Conservation (phyloP, 1,284 basidiomycete species). For the Trichosporon asahii region DNA sequence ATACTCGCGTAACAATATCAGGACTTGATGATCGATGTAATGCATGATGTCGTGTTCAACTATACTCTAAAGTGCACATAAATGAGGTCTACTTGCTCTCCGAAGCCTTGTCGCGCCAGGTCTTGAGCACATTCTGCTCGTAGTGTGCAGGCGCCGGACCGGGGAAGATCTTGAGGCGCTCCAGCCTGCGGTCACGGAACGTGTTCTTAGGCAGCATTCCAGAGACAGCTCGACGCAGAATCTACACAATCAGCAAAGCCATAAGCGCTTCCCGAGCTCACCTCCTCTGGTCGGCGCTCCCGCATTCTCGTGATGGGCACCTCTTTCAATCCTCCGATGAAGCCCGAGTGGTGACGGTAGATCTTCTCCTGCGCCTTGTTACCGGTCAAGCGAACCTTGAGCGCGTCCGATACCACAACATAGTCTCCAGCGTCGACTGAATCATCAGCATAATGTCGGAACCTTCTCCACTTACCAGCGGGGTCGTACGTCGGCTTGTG, state of each 20-base stretch:
- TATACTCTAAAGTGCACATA: neutral
- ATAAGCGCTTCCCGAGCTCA: constrained; percentile 53
- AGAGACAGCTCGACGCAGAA: constrained; percentile 89
- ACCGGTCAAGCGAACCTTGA: constrained; percentile 81
- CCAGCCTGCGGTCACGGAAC: constrained; percentile 76
- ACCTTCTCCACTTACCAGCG: constrained; percentile 59
- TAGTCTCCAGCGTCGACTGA: constrained; percentile 95
- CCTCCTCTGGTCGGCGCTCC: constrained; percentile 84
- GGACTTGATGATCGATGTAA: constrained; percentile 7
- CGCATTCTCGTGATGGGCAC: constrained; percentile 78
- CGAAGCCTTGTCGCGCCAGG: constrained; percentile 34
- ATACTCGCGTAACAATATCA: too few species aligned
- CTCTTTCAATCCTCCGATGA: constrained; percentile 89
- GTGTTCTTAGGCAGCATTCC: constrained; percentile 98
- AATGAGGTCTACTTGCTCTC: neutral
- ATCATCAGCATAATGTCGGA: neutral
- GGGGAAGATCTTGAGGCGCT: constrained; percentile 79
- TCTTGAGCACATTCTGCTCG: constrained; percentile 37
- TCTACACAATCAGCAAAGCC: constrained; percentile 56
- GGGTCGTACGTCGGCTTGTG: constrained; percentile 98
- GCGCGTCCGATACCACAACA: constrained; percentile 89
- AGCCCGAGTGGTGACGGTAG: constrained; percentile 89
- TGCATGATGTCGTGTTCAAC: constrained; percentile 12
- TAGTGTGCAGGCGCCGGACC: constrained; percentile 50
- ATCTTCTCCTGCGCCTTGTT: constrained; percentile 82